These are phyloP conservation scores for Suillus clintonianus DNA, from an alignment of 768 basidiomycete genomes.

Conservation along the genomic window DNA sequence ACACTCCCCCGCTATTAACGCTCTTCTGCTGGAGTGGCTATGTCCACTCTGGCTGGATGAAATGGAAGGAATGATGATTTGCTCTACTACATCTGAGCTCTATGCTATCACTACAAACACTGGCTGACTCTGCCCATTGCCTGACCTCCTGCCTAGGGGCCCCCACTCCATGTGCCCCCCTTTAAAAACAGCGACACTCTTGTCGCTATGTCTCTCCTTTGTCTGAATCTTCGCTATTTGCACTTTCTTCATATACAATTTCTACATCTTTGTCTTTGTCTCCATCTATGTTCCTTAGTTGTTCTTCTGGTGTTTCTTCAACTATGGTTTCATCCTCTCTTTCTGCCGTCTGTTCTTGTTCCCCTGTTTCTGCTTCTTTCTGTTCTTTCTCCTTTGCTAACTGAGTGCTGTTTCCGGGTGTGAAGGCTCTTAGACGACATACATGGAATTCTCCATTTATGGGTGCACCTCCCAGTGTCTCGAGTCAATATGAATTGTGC, in stretches of 20 bases:
- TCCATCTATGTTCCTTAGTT: too few relatives aligned
- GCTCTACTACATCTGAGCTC: background rate
- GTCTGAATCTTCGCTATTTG: too few relatives aligned
- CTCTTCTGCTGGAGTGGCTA: background rate
- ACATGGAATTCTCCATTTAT: slow-evolving; percentile 14
- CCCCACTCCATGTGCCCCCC: background rate
- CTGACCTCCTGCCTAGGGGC: background rate
- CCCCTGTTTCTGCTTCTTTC: too few relatives aligned
- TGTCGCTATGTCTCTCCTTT: too few relatives aligned
- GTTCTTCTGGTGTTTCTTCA: too few relatives aligned
- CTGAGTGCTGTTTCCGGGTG: slow-evolving; percentile 16
- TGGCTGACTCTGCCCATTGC: background rate
- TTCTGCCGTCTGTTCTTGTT: too few relatives aligned
- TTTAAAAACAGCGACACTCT: too few relatives aligned
- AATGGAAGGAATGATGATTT: background rate
- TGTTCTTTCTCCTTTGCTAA: slow-evolving; percentile 5
- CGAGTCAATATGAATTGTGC: slow-evolving; percentile 23
- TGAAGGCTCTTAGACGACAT: slow-evolving; percentile 19
- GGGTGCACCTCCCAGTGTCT: slow-evolving; percentile 19
- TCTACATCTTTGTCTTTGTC: too few relatives aligned
- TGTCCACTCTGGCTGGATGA: background rate
- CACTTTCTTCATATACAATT: too few relatives aligned
- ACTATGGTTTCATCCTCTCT: too few relatives aligned
- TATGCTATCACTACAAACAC: background rate
- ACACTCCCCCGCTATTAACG: too few relatives aligned